Base-by-base conservation (phyloP, 208 protist genomes). In the Lotmaria passim region DNA sequence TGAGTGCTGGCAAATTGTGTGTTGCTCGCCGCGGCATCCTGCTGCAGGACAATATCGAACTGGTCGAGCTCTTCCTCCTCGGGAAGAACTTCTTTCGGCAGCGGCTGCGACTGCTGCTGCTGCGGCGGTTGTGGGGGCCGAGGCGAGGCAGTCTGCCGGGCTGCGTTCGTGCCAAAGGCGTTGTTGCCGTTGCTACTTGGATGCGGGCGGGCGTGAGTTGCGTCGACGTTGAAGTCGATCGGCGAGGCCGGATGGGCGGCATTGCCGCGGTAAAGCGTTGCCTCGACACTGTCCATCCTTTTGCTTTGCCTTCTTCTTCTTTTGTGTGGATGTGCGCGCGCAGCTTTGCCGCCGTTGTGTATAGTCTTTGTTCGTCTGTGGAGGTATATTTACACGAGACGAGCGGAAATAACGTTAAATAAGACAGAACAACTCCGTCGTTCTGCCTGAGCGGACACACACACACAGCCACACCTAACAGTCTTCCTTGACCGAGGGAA, bases 11-110 rank as follows among this genome's bases (percentile, higher is more conserved):
- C 28, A 50, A 53, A 60, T 38, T 73, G 59, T 24, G 65, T 51
- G 62, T 57, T 82, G 60, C 36, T 55, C 28, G 78, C 73, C 2
- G 44, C 65, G 1, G 79, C 60, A 44, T 89, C 79, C 26, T 77
- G 71, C 72, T 90, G 81, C 7, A 90, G 79, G 34, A 86, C 85
- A 33, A 90, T 85, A 33, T 90, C 85, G 48, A 90, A 90, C 72
- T 87, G 85, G 59, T 90, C 85, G 24, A 90, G 56, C 48, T 89
- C 80, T 41, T 71, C 67, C 23, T 76, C 73, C 19, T 69, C 71
- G 21, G 69, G 61, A 26, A 39, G 38, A 34, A 48, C 44, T n/a
- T 71, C 47, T 19, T 63, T 57, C 38, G 41, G 11, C 28, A 15
- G 11, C 14, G 10, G 51, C 11, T 31, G 51, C 34, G 34, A 58